These are phyloP conservation scores for Calendula officinalis DNA, from an alignment of 129 eudicot genomes.

Conservation along the genomic window DNA sequence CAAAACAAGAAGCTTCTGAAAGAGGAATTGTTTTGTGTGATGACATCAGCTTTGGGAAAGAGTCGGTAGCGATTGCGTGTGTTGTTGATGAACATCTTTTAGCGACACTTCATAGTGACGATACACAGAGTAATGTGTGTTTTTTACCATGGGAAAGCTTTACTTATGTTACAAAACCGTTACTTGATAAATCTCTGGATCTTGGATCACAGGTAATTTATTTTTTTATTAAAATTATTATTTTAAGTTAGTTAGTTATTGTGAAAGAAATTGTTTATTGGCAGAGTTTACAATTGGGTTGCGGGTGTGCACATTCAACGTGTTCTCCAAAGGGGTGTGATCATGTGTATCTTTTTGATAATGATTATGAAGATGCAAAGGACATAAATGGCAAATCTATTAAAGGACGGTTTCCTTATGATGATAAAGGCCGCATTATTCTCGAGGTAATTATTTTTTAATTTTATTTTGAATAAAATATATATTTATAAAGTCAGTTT, in stretches of 20 bases:
- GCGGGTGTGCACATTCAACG: slow-evolving; percentile 57
- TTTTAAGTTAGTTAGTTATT: neutral
- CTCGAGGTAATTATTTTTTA: slow-evolving; percentile 57
- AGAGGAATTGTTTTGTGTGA: slow-evolving; percentile 75
- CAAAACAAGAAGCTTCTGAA: slow-evolving; percentile 48
- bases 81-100: slow-evolving; percentile 84
- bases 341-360: slow-evolving; percentile 92
- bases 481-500: neutral
- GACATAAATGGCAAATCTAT: slow-evolving; percentile 78
- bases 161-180: slow-evolving; percentile 67
- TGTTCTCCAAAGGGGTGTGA: slow-evolving; percentile 78
- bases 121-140: slow-evolving; percentile 43
- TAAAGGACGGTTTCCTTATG: slow-evolving; percentile 90
- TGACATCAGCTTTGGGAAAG: slow-evolving; percentile 87
- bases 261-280: neutral
- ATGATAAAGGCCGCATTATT: slow-evolving; percentile 76
- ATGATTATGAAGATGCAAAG: slow-evolving; percentile 93
- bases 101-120: slow-evolving; percentile 55
- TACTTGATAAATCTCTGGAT: slow-evolving; percentile 58
- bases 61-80: slow-evolving; percentile 74
- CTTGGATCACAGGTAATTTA: slow-evolving; percentile 57
- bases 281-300: slow-evolving; percentile 86
- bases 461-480: neutral
- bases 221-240: neutral
- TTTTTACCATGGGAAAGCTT: slow-evolving; percentile 96